Base-by-base conservation (phyloP, 805 yeast species). In the Debaryomyces maramus region DNA sequence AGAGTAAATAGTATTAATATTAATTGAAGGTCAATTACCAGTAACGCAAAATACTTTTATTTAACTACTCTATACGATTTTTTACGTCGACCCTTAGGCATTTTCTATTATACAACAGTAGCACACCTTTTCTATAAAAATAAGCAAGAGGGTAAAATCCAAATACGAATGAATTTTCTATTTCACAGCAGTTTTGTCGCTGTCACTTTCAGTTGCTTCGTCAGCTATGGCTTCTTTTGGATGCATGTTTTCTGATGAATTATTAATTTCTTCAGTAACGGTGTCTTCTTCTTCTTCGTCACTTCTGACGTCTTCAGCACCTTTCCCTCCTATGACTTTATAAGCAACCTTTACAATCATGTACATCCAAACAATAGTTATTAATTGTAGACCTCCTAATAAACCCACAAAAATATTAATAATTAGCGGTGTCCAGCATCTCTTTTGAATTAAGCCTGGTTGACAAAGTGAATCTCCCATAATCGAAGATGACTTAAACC, bases 281-380 rank as follows among this genome's bases (percentile, higher is more conserved):
- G 22, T 6, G 11, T 40, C 46, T n/a, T 36, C 48, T 5, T 48
- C 52, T n/a, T 41, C 50, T 40, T 75, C 83, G 51, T 87, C 96
- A 56, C 91, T 83, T 63, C 97, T 78, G 22, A 84, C 83, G 59
- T 89, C 97, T 51, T 87, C 95, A 1, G 96, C 96, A 24, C 80
- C 79, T 16, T 63, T 70, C 4, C 96, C 97, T 6, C 74, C 68
- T 18, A 88, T 46, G 17, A 88, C 91, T 56, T 75, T 81, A 40
- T 72, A 58, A 8, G 86, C 88, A 18, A 88, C 95, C 50, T 77
- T 80, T 9, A 75, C 45, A 42, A 89, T 88, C 65, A 85, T 70
- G 54, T 68, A 78, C 74, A 88, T 72, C 97, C 97, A 88, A 38
- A 85, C 57, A 13, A 81, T 41, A 23, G 81, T 77, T 26, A 89